Base-by-base conservation (phyloP, 1,139 yeast genomes). In the Pneumocystis murina region DNA sequence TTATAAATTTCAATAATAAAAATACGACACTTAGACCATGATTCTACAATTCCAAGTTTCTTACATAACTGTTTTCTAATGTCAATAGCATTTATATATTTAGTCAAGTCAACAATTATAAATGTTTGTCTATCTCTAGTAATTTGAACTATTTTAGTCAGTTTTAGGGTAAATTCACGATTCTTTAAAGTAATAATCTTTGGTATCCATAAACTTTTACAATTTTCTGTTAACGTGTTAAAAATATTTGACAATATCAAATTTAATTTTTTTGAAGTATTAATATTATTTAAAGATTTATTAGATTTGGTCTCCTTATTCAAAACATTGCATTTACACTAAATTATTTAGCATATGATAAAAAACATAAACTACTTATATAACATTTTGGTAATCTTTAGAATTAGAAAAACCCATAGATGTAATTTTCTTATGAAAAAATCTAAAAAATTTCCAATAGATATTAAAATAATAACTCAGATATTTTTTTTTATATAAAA, bases 1-100 rank as follows among this genome's bases (percentile, higher is more conserved):
- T 84, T 79, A 17, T 83, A 82, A 71, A 84, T 83, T 61, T 89
- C 95, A 0, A 95, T 87, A 67, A 89, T 74, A 69, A 85, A 90
- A 61, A 85, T 77, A 0, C 83, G 74, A 40, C 82, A 62, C 16
- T 54, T 24, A 74, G 0, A 48, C 55, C 55, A 48, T 81, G 81
- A 5, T 75, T 38, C 59, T 70, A 73, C 14, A 77, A 75, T 6
- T 76, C 73, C 24, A 84, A 70, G 7, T 75, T 1, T 74, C 72
- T 0, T 78, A 73, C 16, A 85, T 67, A 6, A 71, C 68, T 1
- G 33, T 24, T 72, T 74, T 65, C 78, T 79, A 48, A 83, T 72
- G 2, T 74, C 76, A 0, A 71, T 72, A 1, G 74, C 67, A 30
- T 72, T 69, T 0, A 68, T 68, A 43, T 76, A 70, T n/a, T 71